A percentile compares a stretch with the other conserved stretches of the same genome.
Conservation (phyloP, 1,139 yeast genomes). For the Yamadazyma dushanensis region DNA sequence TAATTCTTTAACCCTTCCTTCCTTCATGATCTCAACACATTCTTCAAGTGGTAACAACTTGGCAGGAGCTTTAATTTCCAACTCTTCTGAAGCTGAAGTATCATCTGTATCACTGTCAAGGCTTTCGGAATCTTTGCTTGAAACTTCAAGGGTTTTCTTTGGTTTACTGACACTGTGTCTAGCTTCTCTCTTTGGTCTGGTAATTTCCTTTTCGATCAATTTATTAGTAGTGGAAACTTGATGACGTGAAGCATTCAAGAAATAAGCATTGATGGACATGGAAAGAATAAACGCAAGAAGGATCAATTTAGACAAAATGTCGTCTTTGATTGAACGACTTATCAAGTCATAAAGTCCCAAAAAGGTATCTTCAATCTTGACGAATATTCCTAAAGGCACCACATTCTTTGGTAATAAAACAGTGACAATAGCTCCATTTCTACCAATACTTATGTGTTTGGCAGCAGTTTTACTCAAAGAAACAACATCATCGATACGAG, state of each 20-base stretch:
- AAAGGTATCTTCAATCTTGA: constrained; percentile 66
- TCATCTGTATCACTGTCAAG: constrained; percentile 11
- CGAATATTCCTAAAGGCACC: constrained; percentile 64
- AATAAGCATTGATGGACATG: constrained; percentile 77
- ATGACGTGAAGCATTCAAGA: constrained; percentile 72
- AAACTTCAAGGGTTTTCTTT: constrained; percentile 6
- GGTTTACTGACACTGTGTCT: constrained; percentile 2
- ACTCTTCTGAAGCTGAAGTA: constrained; percentile 14
- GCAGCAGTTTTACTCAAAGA: constrained; percentile 41
- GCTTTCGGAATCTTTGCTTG: constrained; percentile 7
- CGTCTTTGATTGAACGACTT: constrained; percentile 78
- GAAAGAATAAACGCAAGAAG: constrained; percentile 75
- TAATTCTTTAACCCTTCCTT: constrained; percentile 68
- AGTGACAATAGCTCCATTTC: constrained; percentile 61
- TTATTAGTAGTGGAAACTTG: constrained; percentile 47
- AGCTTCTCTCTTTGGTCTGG: constrained; percentile 24
- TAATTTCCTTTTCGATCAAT: constrained; percentile 43
- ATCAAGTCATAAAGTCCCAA: constrained; percentile 54
- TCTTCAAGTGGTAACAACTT: constrained; percentile 55
- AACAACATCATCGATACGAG: constrained; percentile 4
- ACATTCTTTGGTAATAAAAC: constrained; percentile 67
- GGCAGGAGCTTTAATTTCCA: constrained; percentile 25
- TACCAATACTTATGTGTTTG: constrained; percentile 42
- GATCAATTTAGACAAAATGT: constrained; percentile 74
- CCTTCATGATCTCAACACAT: constrained; percentile 60